Evolutionary conservation across 768 basidiomycete species (phyloP), one percentile per base, ranked within the genome.

Genomic region (Rossbeevera mucosa): DNA sequence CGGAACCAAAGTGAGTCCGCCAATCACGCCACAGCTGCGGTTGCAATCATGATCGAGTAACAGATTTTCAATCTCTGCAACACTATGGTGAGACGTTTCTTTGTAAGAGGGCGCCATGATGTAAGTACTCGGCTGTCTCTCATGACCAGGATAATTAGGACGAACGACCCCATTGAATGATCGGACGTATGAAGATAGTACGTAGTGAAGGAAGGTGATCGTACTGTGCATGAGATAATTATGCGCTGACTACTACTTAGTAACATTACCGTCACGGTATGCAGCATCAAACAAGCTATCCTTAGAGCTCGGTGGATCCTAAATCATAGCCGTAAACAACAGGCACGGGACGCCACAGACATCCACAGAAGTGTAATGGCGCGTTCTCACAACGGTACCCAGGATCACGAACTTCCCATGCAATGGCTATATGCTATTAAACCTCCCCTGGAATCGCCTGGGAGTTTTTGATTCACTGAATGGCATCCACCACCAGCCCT

Each of bases 381-480:
- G n/a, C 14, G 38, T 20, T 40, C 38, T 20, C 38, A 40, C 38
- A 40, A 20, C 6, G 20, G 31, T 16, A 7, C 14, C 13, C 2
- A 40, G 40, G 20, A 41, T 7, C 14, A n/a, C 7, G n/a, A 36
- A 14, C 7, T 36, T 36, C 33, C 13, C 16, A 7, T 7, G 20
- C 40, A 41, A 41, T 21, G 40, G 20, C 40, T 4, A 13, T 21
- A 38, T 38, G n/a, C n/a, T n/a, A 38, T 22, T 22, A 21, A 41
- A 20, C 5, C 21, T 21, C 20, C 21, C 40, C 40, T 14, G 21
- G 40, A 82, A 93, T 65, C 97, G 98, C 64, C 92, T 90, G 54
- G 31, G 14, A 7, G 26, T 25, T 28, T 28, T 29, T 14, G n/a
- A n/a, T n/a, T n/a, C n/a, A n/a, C n/a, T n/a, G 8, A 13, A 25